Percentiles rank a stretch among this genome's conserved stretches.
Conservation (phyloP, 2,329 filamentous ascomycete genomes). For the Stemphylium lycopersici region DNA sequence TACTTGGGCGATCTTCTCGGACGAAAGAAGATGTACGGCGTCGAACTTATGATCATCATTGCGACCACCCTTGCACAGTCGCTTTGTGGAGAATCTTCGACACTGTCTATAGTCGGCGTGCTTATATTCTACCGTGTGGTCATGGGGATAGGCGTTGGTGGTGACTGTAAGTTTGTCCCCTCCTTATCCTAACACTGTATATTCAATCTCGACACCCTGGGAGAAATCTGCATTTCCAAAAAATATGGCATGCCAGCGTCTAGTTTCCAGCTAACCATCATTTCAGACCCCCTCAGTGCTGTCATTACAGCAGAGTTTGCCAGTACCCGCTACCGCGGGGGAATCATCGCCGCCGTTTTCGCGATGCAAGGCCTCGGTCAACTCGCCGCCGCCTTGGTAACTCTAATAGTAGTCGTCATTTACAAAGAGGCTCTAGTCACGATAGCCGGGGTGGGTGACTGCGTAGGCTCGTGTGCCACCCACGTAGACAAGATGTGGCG, state of each 20-base stretch:
- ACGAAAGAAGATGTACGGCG: constrained; percentile 82
- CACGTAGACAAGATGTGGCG: constrained; percentile 91
- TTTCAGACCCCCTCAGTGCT: constrained; percentile 70
- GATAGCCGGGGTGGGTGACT: constrained; percentile 60
- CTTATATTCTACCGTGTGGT: constrained; percentile 51
- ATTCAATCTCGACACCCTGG: no score
- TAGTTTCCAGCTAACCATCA: background rate
- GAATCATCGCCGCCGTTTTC: constrained; percentile 87
- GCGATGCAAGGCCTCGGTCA: constrained; percentile 88
- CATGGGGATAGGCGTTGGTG: constrained; percentile 47
- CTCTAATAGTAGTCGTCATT: constrained; percentile 73
- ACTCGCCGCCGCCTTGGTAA: constrained; percentile 74
- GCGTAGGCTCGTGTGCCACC: constrained; percentile 67
- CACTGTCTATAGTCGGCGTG: constrained; percentile 47
- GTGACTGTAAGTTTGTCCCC: constrained; percentile 27
- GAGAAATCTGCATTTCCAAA: background rate
- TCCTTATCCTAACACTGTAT: constrained; percentile 40
- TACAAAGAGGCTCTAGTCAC: constrained; percentile 69
- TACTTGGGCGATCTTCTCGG: constrained; percentile 75
- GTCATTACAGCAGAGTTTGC: constrained; percentile 90
- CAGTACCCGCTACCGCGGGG: constrained; percentile 82
- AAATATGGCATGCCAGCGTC: background rate
- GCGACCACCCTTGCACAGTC: constrained; percentile 48
- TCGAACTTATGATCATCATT: constrained; percentile 50
- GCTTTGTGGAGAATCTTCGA: constrained; percentile 43